phyloP scores from a whole-genome alignment of 1,139 yeast species.

The Protomyces gravidus region DNA sequence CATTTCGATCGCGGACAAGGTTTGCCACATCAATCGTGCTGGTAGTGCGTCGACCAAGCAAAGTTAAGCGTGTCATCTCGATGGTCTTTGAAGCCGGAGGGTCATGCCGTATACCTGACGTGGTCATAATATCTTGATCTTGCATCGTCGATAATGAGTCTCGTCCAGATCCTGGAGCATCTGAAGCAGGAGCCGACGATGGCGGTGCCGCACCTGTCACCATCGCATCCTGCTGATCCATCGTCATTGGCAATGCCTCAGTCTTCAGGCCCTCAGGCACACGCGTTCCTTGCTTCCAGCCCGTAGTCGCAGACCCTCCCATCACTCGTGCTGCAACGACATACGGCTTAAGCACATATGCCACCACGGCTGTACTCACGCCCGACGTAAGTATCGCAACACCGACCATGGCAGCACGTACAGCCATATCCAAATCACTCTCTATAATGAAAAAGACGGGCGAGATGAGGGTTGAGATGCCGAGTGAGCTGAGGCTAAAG shows the following conservation, averaged over 20 bases:
- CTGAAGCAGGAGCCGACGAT: background rate
- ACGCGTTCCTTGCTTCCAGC: background rate
- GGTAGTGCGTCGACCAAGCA: conserved; percentile 7
- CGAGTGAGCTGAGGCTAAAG: conserved; percentile 22
- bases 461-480: conserved; percentile 21
- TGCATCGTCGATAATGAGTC: background rate
- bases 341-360: conserved; percentile 26
- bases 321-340: conserved; percentile 14
- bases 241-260: background rate
- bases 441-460: conserved; percentile 27
- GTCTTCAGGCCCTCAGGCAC: background rate
- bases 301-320: background rate
- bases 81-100: background rate
- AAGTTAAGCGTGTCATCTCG: conserved; percentile 14
- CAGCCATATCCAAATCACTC: conserved; percentile 12
- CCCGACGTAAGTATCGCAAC: conserved; percentile 39
- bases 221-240: background rate
- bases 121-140: background rate
- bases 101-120: background rate
- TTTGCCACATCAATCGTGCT: conserved; percentile 1
- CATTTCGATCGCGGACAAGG: conserved; percentile 17
- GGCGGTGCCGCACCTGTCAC: background rate
- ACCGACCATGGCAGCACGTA: conserved; percentile 27
- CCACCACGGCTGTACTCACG: conserved; percentile 90
- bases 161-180: background rate